Evolutionary conservation across 2,329 filamentous ascomycete genomes (phyloP).

Genomic region (Alternaria conjuncta): DNA sequence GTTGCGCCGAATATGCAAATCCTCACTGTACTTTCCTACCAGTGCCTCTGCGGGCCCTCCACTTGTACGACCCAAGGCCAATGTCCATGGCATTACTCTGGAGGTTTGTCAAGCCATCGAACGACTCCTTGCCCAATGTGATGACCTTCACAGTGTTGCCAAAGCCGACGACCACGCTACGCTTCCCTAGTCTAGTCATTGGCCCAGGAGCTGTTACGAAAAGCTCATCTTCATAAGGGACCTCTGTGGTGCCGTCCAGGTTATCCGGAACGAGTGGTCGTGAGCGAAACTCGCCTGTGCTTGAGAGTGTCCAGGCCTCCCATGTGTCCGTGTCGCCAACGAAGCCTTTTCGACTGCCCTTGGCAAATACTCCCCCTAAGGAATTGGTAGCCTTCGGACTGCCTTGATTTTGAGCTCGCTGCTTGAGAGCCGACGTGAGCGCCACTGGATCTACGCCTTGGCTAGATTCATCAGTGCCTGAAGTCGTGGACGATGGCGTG

Average conservation of each 20-base stretch:
- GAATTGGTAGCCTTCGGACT: slow-evolving; percentile 12
- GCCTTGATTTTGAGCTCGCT: slow-evolving; percentile 30
- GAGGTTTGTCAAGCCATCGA: slow-evolving; percentile 51
- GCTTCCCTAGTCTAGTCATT: slow-evolving; percentile 66
- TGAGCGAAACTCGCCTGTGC: slow-evolving; percentile 54
- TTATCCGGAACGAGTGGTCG: slow-evolving; percentile 43
- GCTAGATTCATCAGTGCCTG: slow-evolving; percentile 30
- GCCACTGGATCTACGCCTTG: slow-evolving; percentile 15
- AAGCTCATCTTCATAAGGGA: slow-evolving; percentile 55
- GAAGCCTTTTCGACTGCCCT: slow-evolving; percentile 1
- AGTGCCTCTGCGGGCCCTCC: slow-evolving; percentile 14
- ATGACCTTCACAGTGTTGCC: slow-evolving; percentile 77
- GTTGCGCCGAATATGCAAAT: not conserved
- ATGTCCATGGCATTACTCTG: slow-evolving; percentile 17
- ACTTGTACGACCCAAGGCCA: slow-evolving; percentile 18
- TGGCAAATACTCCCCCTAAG: slow-evolving; percentile 9
- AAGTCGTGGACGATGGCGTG: slow-evolving; percentile 37
- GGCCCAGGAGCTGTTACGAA: slow-evolving; percentile 72
- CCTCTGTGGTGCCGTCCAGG: slow-evolving; percentile 16
- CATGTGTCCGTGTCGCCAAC: slow-evolving; percentile 50
- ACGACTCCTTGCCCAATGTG: slow-evolving; percentile 69
- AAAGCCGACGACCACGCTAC: slow-evolving; percentile 72
- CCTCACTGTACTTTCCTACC: slow-evolving; percentile 23
- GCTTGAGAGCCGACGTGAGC: slow-evolving; percentile 36
- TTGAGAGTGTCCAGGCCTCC: slow-evolving; percentile 62